Evolutionary conservation across 495 filamentous ascomycete species (phyloP).

Genomic region (Achaetomiella virescens): DNA sequence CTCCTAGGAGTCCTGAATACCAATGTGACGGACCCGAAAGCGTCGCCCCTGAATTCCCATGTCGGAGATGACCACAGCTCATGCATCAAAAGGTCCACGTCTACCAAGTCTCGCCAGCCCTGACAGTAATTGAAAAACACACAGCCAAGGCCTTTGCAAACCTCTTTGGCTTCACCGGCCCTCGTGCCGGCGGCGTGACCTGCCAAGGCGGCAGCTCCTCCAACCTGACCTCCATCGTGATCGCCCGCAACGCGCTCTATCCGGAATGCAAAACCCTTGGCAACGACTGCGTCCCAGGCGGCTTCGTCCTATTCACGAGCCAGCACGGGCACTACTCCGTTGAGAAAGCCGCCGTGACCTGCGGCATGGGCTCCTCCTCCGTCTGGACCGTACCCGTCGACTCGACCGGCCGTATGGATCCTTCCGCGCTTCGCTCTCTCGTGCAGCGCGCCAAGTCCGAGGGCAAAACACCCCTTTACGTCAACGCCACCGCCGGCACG

Average conservation of each 20-base stretch:
- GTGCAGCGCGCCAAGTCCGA: constrained; percentile 52
- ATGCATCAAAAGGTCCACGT: constrained; percentile 54
- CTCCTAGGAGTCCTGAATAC: constrained; percentile 81
- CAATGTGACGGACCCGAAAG: constrained; percentile 48
- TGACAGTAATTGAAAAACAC: constrained; percentile 79
- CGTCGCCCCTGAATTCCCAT: background rate
- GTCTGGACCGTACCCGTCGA: constrained; percentile 76
- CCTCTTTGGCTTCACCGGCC: constrained; percentile 68
- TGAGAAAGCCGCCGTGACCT: constrained; percentile 86
- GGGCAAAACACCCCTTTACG: constrained; percentile 81
- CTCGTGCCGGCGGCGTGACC: constrained; percentile 76
- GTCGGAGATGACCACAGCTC: background rate
- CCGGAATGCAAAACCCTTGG: constrained; percentile 69
- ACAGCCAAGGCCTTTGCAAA: constrained; percentile 61
- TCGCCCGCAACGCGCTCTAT: constrained; percentile 81
- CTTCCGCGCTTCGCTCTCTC: constrained; percentile 54
- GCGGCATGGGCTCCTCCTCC: constrained; percentile 68
- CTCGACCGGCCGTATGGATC: constrained; percentile 61
- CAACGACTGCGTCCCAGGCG: constrained; percentile 47
- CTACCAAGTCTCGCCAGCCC: constrained; percentile 81
- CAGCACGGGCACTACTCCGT: constrained; percentile 87
- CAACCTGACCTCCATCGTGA: constrained; percentile 80
- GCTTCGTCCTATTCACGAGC: constrained; percentile 82
- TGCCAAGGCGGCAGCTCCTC: constrained; percentile 81
- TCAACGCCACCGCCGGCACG: constrained; percentile 92